phyloP scores from a whole-genome alignment of 306 rosid species.

The Phaseolus lunatus region DNA sequence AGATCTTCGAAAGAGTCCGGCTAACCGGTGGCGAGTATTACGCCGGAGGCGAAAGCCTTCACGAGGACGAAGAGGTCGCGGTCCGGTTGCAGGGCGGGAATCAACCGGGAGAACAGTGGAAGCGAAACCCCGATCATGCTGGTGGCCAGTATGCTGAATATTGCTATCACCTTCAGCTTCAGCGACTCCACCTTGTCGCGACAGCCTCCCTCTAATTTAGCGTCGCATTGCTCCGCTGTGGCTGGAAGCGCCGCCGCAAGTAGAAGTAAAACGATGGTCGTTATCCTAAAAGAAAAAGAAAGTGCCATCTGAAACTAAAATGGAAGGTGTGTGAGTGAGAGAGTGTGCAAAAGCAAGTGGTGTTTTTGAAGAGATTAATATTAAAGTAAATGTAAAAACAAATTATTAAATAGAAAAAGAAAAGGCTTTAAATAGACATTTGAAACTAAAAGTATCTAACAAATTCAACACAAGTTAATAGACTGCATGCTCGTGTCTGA shows the following conservation, averaged over 20 bases:
- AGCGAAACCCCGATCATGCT: slow-evolving; percentile 63
- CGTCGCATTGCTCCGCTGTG: slow-evolving; percentile 27
- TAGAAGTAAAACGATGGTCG: background rate
- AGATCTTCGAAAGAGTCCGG: slow-evolving; percentile 61
- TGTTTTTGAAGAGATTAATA: too few species aligned
- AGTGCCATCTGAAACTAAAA: background rate
- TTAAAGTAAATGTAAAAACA: too few species aligned
- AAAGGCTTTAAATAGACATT: background rate
- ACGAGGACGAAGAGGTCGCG: slow-evolving; percentile 52
- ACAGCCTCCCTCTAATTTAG: slow-evolving; percentile 40
- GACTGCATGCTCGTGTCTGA: background rate
- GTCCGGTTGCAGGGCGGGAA: slow-evolving; percentile 60
- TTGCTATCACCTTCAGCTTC: slow-evolving; percentile 63
- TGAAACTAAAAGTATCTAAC: too few species aligned
- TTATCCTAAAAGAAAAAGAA: background rate
- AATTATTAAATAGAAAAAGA: too few species aligned
- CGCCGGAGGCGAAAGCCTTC: slow-evolving; percentile 73
- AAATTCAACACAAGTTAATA: background rate
- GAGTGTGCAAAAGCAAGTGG: too few species aligned
- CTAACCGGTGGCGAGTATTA: slow-evolving; percentile 76
- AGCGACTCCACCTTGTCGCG: slow-evolving; percentile 46
- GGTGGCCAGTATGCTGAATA: slow-evolving; percentile 45
- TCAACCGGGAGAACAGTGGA: slow-evolving; percentile 48
- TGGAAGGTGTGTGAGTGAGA: too few species aligned
- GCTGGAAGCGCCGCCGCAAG: background rate